Percentiles rank a stretch among this genome's conserved stretches.
These are phyloP conservation scores for Fusarium hainanense DNA, from an alignment of 2,329 filamentous ascomycete species.

Conservation along the genomic window DNA sequence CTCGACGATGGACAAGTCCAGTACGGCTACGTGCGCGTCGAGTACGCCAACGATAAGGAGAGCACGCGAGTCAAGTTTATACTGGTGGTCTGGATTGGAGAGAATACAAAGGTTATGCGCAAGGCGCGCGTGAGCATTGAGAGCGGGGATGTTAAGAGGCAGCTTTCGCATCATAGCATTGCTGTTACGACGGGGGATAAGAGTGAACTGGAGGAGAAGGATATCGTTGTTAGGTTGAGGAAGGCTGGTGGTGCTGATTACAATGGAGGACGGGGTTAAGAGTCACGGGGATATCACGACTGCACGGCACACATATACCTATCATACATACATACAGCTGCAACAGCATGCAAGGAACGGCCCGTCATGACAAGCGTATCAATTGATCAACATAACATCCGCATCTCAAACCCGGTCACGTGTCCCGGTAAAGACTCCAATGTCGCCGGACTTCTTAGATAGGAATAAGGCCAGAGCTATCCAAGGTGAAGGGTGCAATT, in stretches of 20 bases:
- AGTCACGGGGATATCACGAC: background rate
- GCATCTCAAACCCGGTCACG: slow-evolving; percentile 18
- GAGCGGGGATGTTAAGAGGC: slow-evolving; percentile 72
- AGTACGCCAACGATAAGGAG: slow-evolving; percentile 78
- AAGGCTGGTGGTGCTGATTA: slow-evolving; percentile 78
- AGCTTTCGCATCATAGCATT: slow-evolving; percentile 72
- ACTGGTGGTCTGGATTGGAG: slow-evolving; percentile 75
- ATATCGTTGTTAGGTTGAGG: slow-evolving; percentile 69
- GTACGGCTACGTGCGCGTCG: slow-evolving; percentile 73
- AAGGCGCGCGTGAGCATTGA: slow-evolving; percentile 76
- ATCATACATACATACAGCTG: background rate
- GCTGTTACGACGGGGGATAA: slow-evolving; percentile 71
- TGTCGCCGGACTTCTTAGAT: slow-evolving; percentile 33
- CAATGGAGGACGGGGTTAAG: slow-evolving; percentile 70
- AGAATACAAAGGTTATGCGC: slow-evolving; percentile 73
- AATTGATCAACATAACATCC: background rate
- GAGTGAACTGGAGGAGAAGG: slow-evolving; percentile 69
- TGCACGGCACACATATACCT: background rate
- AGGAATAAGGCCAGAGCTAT: slow-evolving; percentile 17
- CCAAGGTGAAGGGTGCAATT: background rate
- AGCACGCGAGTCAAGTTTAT: slow-evolving; percentile 75
- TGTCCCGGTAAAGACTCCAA: background rate
- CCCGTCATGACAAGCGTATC: slow-evolving; percentile 12
- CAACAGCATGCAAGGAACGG: slow-evolving; percentile 11
- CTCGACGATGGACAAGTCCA: slow-evolving; percentile 71